Percentiles rank a stretch among this genome's conserved stretches.
phyloP scores from a whole-genome alignment of 2,329 filamentous ascomycete genomes.

The Diaporthe sp. region DNA sequence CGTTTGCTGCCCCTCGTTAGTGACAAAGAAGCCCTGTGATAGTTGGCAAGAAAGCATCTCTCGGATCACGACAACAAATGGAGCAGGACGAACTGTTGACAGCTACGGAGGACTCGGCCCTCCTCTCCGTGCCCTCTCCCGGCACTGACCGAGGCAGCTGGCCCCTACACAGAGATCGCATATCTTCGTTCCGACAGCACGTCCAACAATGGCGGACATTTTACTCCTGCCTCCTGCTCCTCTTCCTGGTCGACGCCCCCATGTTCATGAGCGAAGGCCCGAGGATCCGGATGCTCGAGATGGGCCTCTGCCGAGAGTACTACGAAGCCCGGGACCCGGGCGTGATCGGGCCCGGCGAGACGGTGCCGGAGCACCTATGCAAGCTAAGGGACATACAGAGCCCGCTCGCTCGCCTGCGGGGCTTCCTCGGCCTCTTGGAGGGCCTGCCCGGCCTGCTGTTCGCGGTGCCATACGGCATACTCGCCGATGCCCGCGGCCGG shows the following conservation, averaged over 20 bases:
- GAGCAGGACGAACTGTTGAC: conserved; percentile 8
- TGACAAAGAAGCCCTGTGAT: background rate
- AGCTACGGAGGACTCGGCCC: conserved; percentile 1
- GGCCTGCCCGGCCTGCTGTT: conserved; percentile 35
- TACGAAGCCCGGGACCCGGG: conserved; percentile 29
- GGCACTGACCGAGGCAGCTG: background rate
- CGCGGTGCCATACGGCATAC: conserved; percentile 39
- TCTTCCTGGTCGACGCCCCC: conserved; percentile 39
- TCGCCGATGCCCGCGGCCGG: conserved; percentile 35
- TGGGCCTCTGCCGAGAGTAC: conserved; percentile 38
- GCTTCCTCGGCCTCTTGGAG: conserved; percentile 34
- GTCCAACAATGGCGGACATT: conserved; percentile 32
- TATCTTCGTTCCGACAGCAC: conserved; percentile 4
- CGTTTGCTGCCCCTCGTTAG: background rate
- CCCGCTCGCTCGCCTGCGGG: conserved; percentile 30
- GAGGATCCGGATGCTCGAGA: conserved; percentile 39
- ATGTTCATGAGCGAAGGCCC: conserved; percentile 38
- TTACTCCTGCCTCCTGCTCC: conserved; percentile 35
- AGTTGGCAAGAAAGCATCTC: background rate
- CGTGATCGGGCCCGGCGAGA: conserved; percentile 33
- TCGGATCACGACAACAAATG: background rate
- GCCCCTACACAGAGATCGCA: background rate
- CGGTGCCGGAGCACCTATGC: conserved; percentile 37
- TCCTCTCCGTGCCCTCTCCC: conserved; percentile 4
- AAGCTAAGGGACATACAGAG: conserved; percentile 37